A percentile compares a stretch with the other conserved stretches of the same genome.
Conservation (phyloP, 1,284 basidiomycete genomes). For the Chiua sp. region DNA sequence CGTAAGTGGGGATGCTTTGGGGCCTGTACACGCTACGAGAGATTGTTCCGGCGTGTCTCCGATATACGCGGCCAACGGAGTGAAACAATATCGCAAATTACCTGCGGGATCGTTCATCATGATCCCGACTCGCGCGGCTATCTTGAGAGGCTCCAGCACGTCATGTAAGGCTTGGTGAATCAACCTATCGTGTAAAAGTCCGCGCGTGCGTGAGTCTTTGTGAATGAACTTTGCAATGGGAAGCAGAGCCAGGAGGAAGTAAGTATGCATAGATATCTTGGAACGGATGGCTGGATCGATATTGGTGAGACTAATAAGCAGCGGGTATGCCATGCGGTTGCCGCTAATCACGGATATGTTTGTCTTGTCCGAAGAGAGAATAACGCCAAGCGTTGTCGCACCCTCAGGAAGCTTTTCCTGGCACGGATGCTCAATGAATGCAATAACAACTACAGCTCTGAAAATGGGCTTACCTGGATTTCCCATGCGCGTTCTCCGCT, state of each 20-base stretch:
- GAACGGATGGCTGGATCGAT: conserved; percentile 32
- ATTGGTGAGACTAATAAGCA: conserved; percentile 10
- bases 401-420: conserved; percentile 1
- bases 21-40: neutral
- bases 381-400: conserved; percentile 7
- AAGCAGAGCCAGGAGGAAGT: conserved; percentile 35
- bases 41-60: neutral
- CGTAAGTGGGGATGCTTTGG: neutral
- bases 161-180: conserved; percentile 37
- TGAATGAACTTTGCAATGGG: conserved; percentile 34
- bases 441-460: too few species aligned
- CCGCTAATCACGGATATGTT: conserved; percentile 24
- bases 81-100: neutral
- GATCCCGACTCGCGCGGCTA: conserved; percentile 10
- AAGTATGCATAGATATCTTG: conserved; percentile 36
- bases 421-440: neutral
- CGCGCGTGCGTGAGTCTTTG: too few species aligned
- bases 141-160: conserved; percentile 32
- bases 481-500: neutral
- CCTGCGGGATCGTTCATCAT: conserved; percentile 37
- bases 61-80: neutral
- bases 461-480: neutral
- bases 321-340: conserved; percentile 13
- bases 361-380: neutral
- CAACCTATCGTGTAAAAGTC: conserved; percentile 17